Conservation (phyloP, 2,329 filamentous ascomycete genomes). For the Cordyceps farinosa region DNA sequence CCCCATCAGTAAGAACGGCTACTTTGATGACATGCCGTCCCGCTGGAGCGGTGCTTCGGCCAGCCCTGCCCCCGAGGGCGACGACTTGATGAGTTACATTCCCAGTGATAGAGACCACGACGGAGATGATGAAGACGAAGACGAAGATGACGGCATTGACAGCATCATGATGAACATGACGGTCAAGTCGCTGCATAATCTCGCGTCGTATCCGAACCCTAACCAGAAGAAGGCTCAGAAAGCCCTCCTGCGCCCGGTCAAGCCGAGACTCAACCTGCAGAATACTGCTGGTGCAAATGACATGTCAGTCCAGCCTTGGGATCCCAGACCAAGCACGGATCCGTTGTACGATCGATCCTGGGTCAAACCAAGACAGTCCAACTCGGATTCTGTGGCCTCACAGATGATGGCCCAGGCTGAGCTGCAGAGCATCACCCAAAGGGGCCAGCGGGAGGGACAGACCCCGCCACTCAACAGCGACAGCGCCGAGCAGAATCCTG, state of each 20-base stretch:
- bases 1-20: constrained; percentile 27
- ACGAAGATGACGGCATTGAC: constrained; percentile 28
- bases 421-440: constrained; percentile 1
- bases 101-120: constrained; percentile 21
- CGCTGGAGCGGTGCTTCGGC: not conserved
- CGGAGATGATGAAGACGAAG: constrained; percentile 27
- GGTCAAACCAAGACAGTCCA: constrained; percentile 9
- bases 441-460: not conserved
- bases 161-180: constrained; percentile 36
- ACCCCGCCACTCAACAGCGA: constrained; percentile 19
- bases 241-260: constrained; percentile 36
- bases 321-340: constrained; percentile 4
- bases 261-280: constrained; percentile 21
- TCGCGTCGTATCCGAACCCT: constrained; percentile 55
- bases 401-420: constrained; percentile 12
- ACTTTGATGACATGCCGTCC: constrained; percentile 8
- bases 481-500: constrained; percentile 19
- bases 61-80: not conserved
- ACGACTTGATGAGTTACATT: not conserved
- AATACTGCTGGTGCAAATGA: not conserved
- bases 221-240: constrained; percentile 50
- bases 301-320: not conserved
- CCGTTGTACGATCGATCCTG: not conserved
- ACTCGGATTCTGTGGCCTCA: constrained; percentile 15
- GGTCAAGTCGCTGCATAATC: constrained; percentile 48